Percentiles rank a stretch among this genome's conserved stretches.
These are phyloP conservation scores for Fusarium sp. DNA, from an alignment of 2,329 filamentous ascomycete genomes.

Conservation along the genomic window DNA sequence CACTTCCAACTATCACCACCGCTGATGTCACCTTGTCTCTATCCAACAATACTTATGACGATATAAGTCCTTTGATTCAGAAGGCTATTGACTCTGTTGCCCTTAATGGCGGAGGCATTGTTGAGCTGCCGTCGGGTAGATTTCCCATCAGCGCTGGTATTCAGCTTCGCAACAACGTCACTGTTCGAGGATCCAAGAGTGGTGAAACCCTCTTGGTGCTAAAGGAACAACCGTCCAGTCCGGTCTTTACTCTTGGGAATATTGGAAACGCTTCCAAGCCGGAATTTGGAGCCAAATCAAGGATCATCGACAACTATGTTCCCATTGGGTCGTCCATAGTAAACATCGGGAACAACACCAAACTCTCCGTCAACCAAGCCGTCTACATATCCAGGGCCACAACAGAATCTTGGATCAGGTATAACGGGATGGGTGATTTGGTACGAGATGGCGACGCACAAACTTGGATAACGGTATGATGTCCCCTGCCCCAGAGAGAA, in stretches of 20 bases:
- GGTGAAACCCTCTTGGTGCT: constrained; percentile 9
- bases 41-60: not conserved
- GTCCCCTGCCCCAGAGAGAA: fast-evolving
- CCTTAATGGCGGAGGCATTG: constrained; percentile 18
- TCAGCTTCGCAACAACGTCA: constrained; percentile 1
- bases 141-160: constrained; percentile 25
- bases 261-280: not conserved
- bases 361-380: constrained; percentile 12
- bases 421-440: constrained; percentile 29
- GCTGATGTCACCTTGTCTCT: not conserved
- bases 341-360: not conserved
- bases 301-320: constrained; percentile 32
- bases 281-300: not conserved
- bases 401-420: constrained; percentile 24
- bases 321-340: constrained; percentile 22
- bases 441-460: constrained; percentile 16
- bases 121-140: constrained; percentile 14
- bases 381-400: constrained; percentile 24
- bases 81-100: constrained; percentile 24
- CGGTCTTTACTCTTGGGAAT: constrained; percentile 29
- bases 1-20: not conserved
- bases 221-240: not conserved
- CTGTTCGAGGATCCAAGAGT: constrained; percentile 2
- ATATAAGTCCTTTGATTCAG: constrained; percentile 23
- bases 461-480: constrained; percentile 31